Evolutionary conservation across 192 early-diverging fungal genomes (phyloP), one percentile per base, ranked within the genome.

Genomic region (Geranomyces michiganensis): DNA sequence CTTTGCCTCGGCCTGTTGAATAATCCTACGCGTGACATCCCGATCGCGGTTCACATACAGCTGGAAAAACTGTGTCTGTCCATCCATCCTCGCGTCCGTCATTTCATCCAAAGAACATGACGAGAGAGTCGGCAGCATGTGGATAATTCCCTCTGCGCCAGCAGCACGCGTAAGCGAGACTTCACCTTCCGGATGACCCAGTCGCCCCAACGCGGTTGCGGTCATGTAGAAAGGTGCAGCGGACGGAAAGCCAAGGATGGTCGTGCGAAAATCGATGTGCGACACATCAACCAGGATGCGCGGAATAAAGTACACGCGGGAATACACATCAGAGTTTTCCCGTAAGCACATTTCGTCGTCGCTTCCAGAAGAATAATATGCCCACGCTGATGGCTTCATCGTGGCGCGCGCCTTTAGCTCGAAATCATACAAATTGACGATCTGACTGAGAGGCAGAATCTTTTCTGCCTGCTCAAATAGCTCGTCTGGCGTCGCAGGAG

Each of bases 321-420:
- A 82, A 73, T 89, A 93, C 12, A 91, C 91, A n/a, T 75, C 79
- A 46, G 88, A 90, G 73, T 95, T 95, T 70, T 95, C 93, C 30
- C 86, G 82, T 73, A 92, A 70, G 0, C 91, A 91, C 33, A 93
- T 83, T 81, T 93, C 92, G 70, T 95, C 92, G 56, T 91, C 92
- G 3, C 89, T 80, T 32, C 89, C 93, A 32, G 88, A 90, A 41
- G 88, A 91, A 67, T 92, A 95, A 78, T 95, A 95, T 30, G 88
- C 90, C 86, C 92, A 92, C 0, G 91, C 90, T 59, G 91, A 89
- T 46, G 83, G 67, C 56, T 77, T 83, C 33, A 93, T 55, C 10
- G 81, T 76, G 55, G 65, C 66, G 26, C 77, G 68, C 13, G 91
- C 91, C 5, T 91, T 77, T 9, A 78, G 81, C 84, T 91, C 91